Percentiles rank a stretch among this genome's conserved stretches.
Evolutionary conservation across 2,329 filamentous ascomycete genomes (phyloP).

Genomic region (Fusarium beomiforme): DNA sequence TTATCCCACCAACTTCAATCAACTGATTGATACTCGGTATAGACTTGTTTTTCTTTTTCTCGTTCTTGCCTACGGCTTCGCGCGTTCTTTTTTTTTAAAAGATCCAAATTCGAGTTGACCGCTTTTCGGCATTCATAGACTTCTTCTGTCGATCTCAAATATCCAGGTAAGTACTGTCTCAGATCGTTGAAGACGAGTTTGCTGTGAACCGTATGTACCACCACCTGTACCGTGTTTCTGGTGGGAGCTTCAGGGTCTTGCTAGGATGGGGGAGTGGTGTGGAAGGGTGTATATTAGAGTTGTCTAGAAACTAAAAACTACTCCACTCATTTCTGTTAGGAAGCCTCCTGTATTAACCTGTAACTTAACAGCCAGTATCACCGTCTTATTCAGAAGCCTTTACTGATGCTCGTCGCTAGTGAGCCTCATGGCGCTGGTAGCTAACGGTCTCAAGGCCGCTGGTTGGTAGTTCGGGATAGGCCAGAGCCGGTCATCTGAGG

Average conservation of each 20-base stretch:
- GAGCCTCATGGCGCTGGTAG: conserved; percentile 40
- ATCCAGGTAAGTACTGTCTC: conserved; percentile 32
- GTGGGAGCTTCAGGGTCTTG: conserved; percentile 25
- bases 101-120: conserved; percentile 32
- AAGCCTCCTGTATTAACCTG: conserved; percentile 25
- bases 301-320: conserved; percentile 28
- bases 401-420: conserved; percentile 24
- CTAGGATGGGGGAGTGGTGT: conserved; percentile 19
- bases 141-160: conserved; percentile 33
- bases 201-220: conserved; percentile 32
- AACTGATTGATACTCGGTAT: background rate
- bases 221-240: conserved; percentile 35
- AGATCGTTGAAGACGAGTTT: conserved; percentile 36
- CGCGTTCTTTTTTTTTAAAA: conserved; percentile 6
- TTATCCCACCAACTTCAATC: conserved; percentile 15
- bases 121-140: conserved; percentile 21
- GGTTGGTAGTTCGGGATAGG: conserved; percentile 29
- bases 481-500: conserved; percentile 34
- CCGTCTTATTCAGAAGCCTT: conserved; percentile 13
- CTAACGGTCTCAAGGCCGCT: conserved; percentile 34
- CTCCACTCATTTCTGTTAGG: conserved; percentile 32
- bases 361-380: conserved; percentile 35
- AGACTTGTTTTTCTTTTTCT: background rate
- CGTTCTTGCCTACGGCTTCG: conserved; percentile 2
- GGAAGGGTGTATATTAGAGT: conserved; percentile 4